These are phyloP conservation scores for Cystobasidium ongulense DNA, from an alignment of 768 basidiomycete genomes.

Conservation along the genomic window DNA sequence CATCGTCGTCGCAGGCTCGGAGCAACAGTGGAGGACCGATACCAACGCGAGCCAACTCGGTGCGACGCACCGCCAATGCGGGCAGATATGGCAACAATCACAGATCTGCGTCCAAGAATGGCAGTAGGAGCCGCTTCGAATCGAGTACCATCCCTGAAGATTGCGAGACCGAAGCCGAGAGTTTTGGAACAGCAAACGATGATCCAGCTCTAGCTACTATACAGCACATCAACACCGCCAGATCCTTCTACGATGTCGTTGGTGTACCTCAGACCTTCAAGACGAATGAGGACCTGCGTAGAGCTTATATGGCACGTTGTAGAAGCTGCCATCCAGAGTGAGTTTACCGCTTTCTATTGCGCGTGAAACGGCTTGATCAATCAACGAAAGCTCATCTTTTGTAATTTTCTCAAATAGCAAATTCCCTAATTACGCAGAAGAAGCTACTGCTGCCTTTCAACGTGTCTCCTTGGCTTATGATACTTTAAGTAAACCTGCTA, in stretches of 20 bases:
- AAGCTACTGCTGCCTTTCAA: conserved; percentile 76
- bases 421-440: conserved; percentile 60
- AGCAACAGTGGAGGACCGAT: not conserved
- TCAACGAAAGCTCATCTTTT: not conserved
- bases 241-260: conserved; percentile 24
- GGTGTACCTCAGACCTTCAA: conserved; percentile 14
- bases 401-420: conserved; percentile 56
- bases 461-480: conserved; percentile 76
- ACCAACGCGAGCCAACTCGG: conserved; percentile 4
- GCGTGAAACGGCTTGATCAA: not conserved
- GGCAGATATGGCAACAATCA: conserved; percentile 5
- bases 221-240: conserved; percentile 8
- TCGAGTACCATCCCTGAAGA: not conserved
- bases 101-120: not conserved
- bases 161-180: not conserved
- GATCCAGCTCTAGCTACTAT: conserved; percentile 18
- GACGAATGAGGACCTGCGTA: conserved; percentile 43
- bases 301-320: conserved; percentile 69
- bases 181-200: not conserved
- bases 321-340: conserved; percentile 78
- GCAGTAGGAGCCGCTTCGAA: not conserved
- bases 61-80: conserved; percentile 1
- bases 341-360: conserved; percentile 43
- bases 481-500: conserved; percentile 64
- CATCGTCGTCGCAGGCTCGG: not conserved